Evolutionary conservation across 345 rosid species (phyloP).

Genomic region (Psidium guajava): DNA sequence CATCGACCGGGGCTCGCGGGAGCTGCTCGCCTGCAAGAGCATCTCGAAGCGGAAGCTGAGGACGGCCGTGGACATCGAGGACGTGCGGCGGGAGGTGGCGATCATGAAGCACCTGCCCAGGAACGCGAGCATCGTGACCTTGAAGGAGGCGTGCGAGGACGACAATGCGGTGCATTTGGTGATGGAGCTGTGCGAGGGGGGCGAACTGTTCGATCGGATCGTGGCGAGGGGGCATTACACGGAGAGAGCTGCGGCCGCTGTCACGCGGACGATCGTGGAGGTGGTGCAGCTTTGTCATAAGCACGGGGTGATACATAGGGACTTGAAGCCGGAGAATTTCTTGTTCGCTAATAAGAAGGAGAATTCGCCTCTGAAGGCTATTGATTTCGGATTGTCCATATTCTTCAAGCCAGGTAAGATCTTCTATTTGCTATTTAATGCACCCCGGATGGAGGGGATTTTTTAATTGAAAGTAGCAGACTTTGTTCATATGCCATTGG

Average conservation of each 20-base stretch:
- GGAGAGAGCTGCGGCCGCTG: constrained; percentile 94
- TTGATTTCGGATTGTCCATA: constrained; percentile 96
- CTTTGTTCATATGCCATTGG: not conserved
- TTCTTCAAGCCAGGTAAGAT: constrained; percentile 93
- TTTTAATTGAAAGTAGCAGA: not conserved
- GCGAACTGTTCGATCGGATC: constrained; percentile 98
- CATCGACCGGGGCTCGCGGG: constrained; percentile 68
- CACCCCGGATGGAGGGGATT: not conserved
- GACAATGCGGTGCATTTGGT: constrained; percentile 97
- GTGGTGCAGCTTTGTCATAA: constrained; percentile 94
- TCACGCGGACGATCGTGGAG: constrained; percentile 83
- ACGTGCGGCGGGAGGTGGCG: constrained; percentile 93
- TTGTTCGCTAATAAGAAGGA: constrained; percentile 97
- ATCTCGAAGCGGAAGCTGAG: constrained; percentile 96
- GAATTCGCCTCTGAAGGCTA: constrained; percentile 96
- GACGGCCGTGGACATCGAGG: constrained; percentile 86
- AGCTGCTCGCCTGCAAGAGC: constrained; percentile 86
- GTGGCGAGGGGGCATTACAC: constrained; percentile 98
- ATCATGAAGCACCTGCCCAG: constrained; percentile 91
- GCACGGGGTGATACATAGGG: constrained; percentile 97
- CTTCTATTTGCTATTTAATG: not conserved
- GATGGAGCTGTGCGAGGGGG: constrained; percentile 99
- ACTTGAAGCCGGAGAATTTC: constrained; percentile 98
- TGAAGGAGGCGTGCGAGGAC: constrained; percentile 96
- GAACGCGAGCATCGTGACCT: constrained; percentile 78